Percentiles rank a stretch among this genome's conserved stretches.
Conservation (phyloP, 805 yeast species). For the Yamadazyma paraphyllophila region DNA sequence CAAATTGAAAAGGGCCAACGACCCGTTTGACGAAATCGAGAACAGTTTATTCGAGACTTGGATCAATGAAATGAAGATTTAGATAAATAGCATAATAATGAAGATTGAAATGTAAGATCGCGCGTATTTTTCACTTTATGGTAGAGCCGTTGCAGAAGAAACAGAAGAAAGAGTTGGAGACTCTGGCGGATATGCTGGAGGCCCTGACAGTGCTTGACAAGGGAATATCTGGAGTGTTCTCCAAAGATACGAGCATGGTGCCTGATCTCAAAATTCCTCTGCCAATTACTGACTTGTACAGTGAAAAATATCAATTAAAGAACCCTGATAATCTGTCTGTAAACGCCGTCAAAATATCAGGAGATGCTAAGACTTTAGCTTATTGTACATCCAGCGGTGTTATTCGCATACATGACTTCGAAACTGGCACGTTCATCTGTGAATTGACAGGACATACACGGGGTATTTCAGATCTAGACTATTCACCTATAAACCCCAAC, state of each 20-base stretch:
- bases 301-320: neutral
- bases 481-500: slow-evolving; percentile 67
- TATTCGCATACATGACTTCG: slow-evolving; percentile 25
- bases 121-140: neutral
- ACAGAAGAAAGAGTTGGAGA: neutral
- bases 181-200: too few relatives aligned
- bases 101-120: too few relatives aligned
- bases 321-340: slow-evolving; percentile 2
- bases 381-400: slow-evolving; percentile 37
- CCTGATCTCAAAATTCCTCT: neutral
- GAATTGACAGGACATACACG: slow-evolving; percentile 56
- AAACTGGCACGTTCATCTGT: slow-evolving; percentile 27
- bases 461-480: slow-evolving; percentile 74
- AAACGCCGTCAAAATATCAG: slow-evolving; percentile 48
- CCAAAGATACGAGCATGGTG: neutral
- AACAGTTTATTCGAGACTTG: slow-evolving; percentile 39
- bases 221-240: neutral
- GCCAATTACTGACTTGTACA: slow-evolving; percentile 4
- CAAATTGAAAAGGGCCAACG: slow-evolving; percentile 8
- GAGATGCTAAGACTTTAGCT: slow-evolving; percentile 59
- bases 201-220: neutral
- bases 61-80: slow-evolving; percentile 35
- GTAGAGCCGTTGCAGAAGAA: slow-evolving; percentile 5
- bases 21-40: slow-evolving; percentile 39
- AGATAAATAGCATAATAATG: neutral